phyloP scores from a whole-genome alignment of 805 yeast species.

The Suhomyces xylopsoci region DNA sequence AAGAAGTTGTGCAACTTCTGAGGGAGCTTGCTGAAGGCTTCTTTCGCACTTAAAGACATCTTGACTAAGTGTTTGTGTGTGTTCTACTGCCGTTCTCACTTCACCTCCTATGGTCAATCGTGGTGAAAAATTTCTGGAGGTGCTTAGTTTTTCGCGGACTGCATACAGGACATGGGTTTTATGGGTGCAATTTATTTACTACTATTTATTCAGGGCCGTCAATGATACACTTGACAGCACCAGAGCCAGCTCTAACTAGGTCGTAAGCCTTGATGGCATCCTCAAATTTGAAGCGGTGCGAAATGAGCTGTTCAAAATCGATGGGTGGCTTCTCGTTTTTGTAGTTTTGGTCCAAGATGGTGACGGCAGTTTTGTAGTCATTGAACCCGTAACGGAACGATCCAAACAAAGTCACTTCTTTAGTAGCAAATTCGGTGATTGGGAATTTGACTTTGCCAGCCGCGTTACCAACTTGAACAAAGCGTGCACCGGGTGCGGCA shows the following conservation, averaged over 20 bases:
- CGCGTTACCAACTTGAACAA: slow-evolving; percentile 87
- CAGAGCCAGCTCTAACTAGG: slow-evolving; percentile 59
- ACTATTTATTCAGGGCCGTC: slow-evolving; percentile 58
- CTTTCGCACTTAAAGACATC: slow-evolving; percentile 32
- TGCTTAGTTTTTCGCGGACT: not conserved
- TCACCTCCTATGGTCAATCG: not conserved
- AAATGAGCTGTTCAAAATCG: slow-evolving; percentile 64
- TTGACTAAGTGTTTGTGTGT: not conserved
- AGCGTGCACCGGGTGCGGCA: slow-evolving; percentile 65
- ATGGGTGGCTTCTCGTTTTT: slow-evolving; percentile 43
- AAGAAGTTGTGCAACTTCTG: slow-evolving; percentile 68
- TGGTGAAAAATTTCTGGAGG: not conserved
- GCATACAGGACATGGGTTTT: not conserved
- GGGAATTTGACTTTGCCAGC: slow-evolving; percentile 69
- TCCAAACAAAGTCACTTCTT: slow-evolving; percentile 69
- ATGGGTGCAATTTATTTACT: not conserved
- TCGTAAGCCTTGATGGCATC: slow-evolving; percentile 78
- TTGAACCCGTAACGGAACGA: slow-evolving; percentile 77
- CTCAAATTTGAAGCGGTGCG: slow-evolving; percentile 68
- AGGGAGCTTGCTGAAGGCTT: slow-evolving; percentile 64
- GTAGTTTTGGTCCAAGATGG: slow-evolving; percentile 57
- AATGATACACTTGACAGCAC: slow-evolving; percentile 76
- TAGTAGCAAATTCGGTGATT: slow-evolving; percentile 61
- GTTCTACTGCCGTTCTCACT: not conserved
- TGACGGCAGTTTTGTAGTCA: slow-evolving; percentile 72